Evolutionary conservation across 768 basidiomycete species (phyloP), one percentile per base, ranked within the genome.

Genomic region (Auriscalpium orientale): DNA sequence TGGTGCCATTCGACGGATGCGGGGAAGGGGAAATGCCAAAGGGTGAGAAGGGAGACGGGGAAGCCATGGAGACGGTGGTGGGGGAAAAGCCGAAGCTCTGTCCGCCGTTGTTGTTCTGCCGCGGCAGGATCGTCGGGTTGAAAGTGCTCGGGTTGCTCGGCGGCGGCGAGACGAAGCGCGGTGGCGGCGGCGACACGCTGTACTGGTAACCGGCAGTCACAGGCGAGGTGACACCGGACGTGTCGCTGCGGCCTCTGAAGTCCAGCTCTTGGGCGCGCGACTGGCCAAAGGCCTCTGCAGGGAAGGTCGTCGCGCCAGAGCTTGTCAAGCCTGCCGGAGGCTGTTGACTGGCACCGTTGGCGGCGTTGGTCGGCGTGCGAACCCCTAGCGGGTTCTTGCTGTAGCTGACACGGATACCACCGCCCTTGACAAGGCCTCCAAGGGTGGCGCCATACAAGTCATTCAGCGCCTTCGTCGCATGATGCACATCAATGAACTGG

Each of bases 361-460:
- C 57, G 8, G 58, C 59, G 48, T 81, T 84, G 13, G 85, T 88
- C 11, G 89, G 85, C 8, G 88, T 89, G 49, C 89, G 85, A 51
- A 91, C 88, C 47, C 95, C 95, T n/a, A 98, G 79, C 8, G 95
- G 94, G 68, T 98, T 97, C 80, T 97, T 98, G 73, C 93, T 95
- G 72, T 95, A 99, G 8, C 94, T 97, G 54, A 99, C 73, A 43
- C 97, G 85, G 58, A 99, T 98, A n/a, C 92, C 91, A 44, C 87
- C 89, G 58, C 92, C 91, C 73, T 97, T 98, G 68, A 99, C 89
- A 28, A 95, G 74, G 8, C 95, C 95, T 57, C 84, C 83, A 44
- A 99, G 76, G n/a, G 83, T 91, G 67, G 94, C 80, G 22, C 97
- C 97, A 55, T 97, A 93, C 58, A 98, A 76, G 48, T 94, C 89